Percentiles rank a stretch among this genome's conserved stretches.
Conservation (phyloP, 371 early-diverging fungal genomes). For the Mucor piriformis region DNA sequence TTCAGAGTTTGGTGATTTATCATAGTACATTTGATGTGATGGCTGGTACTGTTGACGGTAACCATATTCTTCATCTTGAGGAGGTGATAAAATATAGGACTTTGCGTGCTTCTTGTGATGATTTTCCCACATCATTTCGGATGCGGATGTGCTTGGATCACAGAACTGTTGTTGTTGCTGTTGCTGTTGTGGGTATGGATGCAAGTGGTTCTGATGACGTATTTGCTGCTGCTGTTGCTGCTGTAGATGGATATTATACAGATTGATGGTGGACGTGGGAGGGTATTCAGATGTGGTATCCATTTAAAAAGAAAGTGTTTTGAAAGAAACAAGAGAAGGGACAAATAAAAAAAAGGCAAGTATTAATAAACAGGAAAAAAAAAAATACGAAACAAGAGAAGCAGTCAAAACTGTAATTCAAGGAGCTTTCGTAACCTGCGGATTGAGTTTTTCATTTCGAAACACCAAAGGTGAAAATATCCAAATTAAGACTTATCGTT, state of each 20-base stretch:
- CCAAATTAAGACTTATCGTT: not conserved
- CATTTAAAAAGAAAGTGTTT: not conserved
- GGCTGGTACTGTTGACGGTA: not conserved
- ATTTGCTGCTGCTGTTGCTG: conserved; percentile 1
- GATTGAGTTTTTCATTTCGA: not conserved
- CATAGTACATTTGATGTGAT: not conserved
- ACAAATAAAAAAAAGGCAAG: not conserved
- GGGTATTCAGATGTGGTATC: not conserved
- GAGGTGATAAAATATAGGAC: not conserved
- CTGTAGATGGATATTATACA: conserved; percentile 1
- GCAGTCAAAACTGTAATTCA: conserved; percentile 10
- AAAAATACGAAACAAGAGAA: conserved; percentile 21
- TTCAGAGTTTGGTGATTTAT: not conserved
- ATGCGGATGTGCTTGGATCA: not conserved
- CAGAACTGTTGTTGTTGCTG: not conserved
- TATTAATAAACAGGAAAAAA: conserved; percentile 3
- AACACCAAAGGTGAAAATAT: not conserved
- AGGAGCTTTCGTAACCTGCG: not conserved
- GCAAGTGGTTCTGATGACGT: not conserved
- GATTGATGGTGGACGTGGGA: not conserved
- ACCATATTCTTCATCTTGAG: not conserved
- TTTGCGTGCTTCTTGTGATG: not conserved
- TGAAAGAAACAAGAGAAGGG: not conserved
- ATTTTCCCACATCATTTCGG: not conserved
- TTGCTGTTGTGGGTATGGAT: not conserved